These are phyloP conservation scores for Fusarium globosum DNA, from an alignment of 2,329 filamentous ascomycete genomes.

Conservation along the genomic window DNA sequence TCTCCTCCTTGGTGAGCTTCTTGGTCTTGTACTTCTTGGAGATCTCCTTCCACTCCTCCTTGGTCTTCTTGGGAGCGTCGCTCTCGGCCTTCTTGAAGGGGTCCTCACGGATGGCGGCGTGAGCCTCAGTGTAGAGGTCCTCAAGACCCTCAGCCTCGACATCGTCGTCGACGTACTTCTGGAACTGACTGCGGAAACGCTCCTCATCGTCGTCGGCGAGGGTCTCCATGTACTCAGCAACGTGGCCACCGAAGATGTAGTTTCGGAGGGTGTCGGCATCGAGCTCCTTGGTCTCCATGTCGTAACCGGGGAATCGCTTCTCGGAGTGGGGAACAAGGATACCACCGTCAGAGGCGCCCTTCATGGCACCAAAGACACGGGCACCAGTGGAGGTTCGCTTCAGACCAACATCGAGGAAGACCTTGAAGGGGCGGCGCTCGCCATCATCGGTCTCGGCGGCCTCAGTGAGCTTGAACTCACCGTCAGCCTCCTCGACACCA, in stretches of 20 bases:
- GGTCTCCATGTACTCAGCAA: slow-evolving; percentile 99
- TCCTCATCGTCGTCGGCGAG: slow-evolving; percentile 99
- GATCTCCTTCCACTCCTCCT: slow-evolving; percentile 97
- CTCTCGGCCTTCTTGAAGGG: slow-evolving; percentile 91
- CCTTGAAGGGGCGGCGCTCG: slow-evolving; percentile 99
- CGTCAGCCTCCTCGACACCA: slow-evolving; percentile 96
- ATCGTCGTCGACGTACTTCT: slow-evolving; percentile 96
- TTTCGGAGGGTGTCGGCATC: slow-evolving; percentile 96
- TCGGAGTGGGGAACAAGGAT: slow-evolving; percentile 98
- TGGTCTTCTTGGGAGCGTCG: slow-evolving; percentile 88
- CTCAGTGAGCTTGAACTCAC: slow-evolving; percentile 96
- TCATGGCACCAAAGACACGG: slow-evolving; percentile 99
- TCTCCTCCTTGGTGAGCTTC: slow-evolving; percentile 88
- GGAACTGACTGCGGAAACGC: slow-evolving; percentile 98
- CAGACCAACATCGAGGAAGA: slow-evolving; percentile 97
- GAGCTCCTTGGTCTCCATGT: slow-evolving; percentile 97
- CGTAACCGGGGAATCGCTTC: slow-evolving; percentile 99
- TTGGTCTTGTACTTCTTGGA: slow-evolving; percentile 84
- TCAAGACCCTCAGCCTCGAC: slow-evolving; percentile 96
- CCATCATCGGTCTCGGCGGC: slow-evolving; percentile 81
- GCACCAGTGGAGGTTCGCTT: slow-evolving; percentile 97
- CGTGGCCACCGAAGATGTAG: slow-evolving; percentile 99
- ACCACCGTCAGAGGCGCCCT: slow-evolving; percentile 98
- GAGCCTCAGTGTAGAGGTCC: slow-evolving; percentile 94
- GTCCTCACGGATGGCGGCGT: slow-evolving; percentile 97